Percentiles rank a stretch among this genome's conserved stretches.
phyloP scores from a whole-genome alignment of 75 land plant genomes.

The Ceratopteris richardii region DNA sequence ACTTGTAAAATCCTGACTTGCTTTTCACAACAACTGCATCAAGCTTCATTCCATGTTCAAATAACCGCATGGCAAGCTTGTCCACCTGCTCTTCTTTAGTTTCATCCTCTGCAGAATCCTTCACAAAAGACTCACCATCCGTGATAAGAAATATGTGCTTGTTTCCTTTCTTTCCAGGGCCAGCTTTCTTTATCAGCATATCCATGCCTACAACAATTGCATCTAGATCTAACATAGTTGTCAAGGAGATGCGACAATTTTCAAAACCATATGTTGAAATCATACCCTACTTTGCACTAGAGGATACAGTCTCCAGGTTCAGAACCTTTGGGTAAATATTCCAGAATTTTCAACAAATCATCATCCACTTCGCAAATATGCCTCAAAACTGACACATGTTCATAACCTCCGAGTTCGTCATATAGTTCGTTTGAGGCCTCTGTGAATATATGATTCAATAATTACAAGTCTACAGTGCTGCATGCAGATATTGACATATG shows the following conservation, averaged over 20 bases:
- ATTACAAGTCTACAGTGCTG: too few species aligned
- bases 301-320: conserved; percentile 87
- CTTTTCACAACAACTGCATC: conserved; percentile 54
- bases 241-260: background rate
- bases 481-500: too few species aligned
- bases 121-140: conserved; percentile 50
- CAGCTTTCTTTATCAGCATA: conserved; percentile 76
- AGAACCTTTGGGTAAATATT: conserved; percentile 50
- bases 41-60: conserved; percentile 60
- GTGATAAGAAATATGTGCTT: conserved; percentile 76
- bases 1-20: conserved; percentile 9
- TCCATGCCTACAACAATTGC: conserved; percentile 96
- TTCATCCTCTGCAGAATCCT: conserved; percentile 66
- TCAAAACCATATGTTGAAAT: too few species aligned
- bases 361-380: conserved; percentile 63
- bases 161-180: conserved; percentile 58
- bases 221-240: conserved; percentile 57
- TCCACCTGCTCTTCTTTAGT: conserved; percentile 81
- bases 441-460: conserved; percentile 14
- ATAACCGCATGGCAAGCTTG: conserved; percentile 56
- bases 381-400: conserved; percentile 49
- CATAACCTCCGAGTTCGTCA: conserved; percentile 82
- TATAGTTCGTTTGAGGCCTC: conserved; percentile 81
- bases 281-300: too few species aligned
- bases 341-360: conserved; percentile 37